Evolutionary conservation across 2,329 filamentous ascomycete genomes (phyloP).

Genomic region (Venturia asperata): DNA sequence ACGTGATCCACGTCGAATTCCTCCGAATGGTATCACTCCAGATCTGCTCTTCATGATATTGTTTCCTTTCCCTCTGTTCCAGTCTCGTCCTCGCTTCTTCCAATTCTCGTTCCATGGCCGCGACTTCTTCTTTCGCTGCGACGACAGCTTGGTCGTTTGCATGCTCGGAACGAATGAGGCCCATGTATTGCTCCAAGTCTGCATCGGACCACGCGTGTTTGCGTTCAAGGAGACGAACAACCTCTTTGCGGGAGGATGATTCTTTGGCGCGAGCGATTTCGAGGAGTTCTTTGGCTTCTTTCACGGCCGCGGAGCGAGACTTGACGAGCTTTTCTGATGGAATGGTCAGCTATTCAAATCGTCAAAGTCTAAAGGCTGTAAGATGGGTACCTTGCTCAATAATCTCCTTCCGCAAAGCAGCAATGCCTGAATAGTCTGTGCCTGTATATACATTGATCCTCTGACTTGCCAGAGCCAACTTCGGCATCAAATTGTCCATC

Average conservation of each 20-base stretch:
- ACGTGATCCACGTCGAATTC: slow-evolving; percentile 97
- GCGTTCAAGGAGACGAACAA: slow-evolving; percentile 84
- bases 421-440: slow-evolving; percentile 77
- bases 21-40: slow-evolving; percentile 96
- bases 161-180: slow-evolving; percentile 86
- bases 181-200: slow-evolving; percentile 91
- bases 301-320: slow-evolving; percentile 54
- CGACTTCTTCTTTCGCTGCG: slow-evolving; percentile 63
- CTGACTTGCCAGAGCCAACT: slow-evolving; percentile 76
- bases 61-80: slow-evolving; percentile 73
- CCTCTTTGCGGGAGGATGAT: slow-evolving; percentile 86
- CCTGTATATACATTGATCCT: slow-evolving; percentile 91
- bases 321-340: slow-evolving; percentile 50
- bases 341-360: neutral
- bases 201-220: slow-evolving; percentile 84
- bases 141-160: slow-evolving; percentile 80
- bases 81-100: slow-evolving; percentile 70
- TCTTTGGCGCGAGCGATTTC: slow-evolving; percentile 77
- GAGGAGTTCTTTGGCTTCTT: slow-evolving; percentile 65
- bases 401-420: slow-evolving; percentile 75
- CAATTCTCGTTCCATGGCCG: slow-evolving; percentile 68
- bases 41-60: slow-evolving; percentile 98
- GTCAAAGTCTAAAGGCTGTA: neutral
- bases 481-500: slow-evolving; percentile 85
- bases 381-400: slow-evolving; percentile 48